Base-by-base conservation (phyloP, 208 protist species). In the Wallacemonas sp. region DNA sequence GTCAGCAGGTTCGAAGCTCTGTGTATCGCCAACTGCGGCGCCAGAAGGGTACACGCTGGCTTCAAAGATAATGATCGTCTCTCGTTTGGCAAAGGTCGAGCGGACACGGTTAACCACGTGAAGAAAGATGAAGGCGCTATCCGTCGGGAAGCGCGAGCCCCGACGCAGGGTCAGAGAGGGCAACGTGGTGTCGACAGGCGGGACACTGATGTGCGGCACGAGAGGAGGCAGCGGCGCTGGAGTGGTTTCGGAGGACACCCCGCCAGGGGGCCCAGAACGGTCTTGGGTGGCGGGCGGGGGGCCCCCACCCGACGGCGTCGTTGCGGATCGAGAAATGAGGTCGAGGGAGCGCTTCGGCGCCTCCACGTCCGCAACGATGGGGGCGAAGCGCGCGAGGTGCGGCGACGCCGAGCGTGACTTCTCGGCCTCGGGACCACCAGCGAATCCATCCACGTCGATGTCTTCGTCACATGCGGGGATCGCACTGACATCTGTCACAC, bases 101-200 rank as follows among this genome's bases (percentile, higher is more conserved):
- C 41, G 39, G 11, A 12, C 47, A 17, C 26, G 12, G 2, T 19
- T 21, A 11, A 31, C 44, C 2, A 69, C 36, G 21, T 66, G 49
- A 14, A 75, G 56, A 39, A 68, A 75, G 39, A 69, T 47, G 17
- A 19, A 53, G 4, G 53, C 28, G 34, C 2, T 24, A 36, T 75
- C 69, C 6, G 36, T 31, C 27, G 58, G 26, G 41, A 68, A 75
- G 14, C 69, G 69, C 30, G 51, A n/a, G 31, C 69, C 62, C 5
- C 69, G 61, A 17, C 15, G 30, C n/a, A 75, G 54, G 17, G 61
- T 55, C 36, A 70, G 51, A 14, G 62, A 58, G 6, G 62, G 24
- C 22, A n/a, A 12, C 1, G 45, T 39, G 6, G 27, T 21, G 39
- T 30, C 46, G n/a, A n/a, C n/a, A n/a, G n/a, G n/a, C n/a, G n/a